Base-by-base conservation (phyloP, 2,329 filamentous ascomycete genomes). In the Biscogniauxia sp. region DNA sequence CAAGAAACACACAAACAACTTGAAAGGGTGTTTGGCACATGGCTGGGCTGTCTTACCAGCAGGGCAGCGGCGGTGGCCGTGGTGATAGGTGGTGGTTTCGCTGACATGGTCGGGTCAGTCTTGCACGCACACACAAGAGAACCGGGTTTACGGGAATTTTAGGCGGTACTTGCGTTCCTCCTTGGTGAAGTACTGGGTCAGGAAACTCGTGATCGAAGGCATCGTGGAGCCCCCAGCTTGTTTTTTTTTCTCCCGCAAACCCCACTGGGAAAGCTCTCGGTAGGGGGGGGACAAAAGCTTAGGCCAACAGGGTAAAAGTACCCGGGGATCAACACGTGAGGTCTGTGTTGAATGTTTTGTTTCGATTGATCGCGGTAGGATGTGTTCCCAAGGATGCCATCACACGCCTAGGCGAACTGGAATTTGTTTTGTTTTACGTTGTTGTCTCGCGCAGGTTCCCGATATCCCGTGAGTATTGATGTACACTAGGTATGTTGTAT, bases 71-170 rank as follows among this genome's bases (percentile, higher is more conserved):
- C 78, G 26, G 73, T 73, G 52, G 62, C 59, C 32, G 75, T 75
- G 61, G 72, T 77, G 70, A 80, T 77, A 64, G 77, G 77, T 28
- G 77, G 77, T 37, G 75, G 73, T 66, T 73, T 70, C 53, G 72
- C 73, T 69, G 61, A 60, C 66, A 61, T 63, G 62, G 62, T 58
- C 60, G 62, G 63, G 64, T 72, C 62, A 72, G 69, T 53, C 61
- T 51, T 13, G 45, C 26, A 51, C 20, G 20, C 50, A 26, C 55
- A 23, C 20, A 51, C 51, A 19, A 56, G 51, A 19, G 51, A 49
- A 17, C 23, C 7, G 5, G 15, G 25, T 53, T 32, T 54, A 60
- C 26, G 26, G 5, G 32, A 19, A 53, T 19, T 25, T 37, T 20
- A 52, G 53, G 15, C 19, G 37, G 50, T 55, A 72, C 71, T 69